Base-by-base conservation (phyloP, 169 alveolate species). In the Eimeria tenella region DNA sequence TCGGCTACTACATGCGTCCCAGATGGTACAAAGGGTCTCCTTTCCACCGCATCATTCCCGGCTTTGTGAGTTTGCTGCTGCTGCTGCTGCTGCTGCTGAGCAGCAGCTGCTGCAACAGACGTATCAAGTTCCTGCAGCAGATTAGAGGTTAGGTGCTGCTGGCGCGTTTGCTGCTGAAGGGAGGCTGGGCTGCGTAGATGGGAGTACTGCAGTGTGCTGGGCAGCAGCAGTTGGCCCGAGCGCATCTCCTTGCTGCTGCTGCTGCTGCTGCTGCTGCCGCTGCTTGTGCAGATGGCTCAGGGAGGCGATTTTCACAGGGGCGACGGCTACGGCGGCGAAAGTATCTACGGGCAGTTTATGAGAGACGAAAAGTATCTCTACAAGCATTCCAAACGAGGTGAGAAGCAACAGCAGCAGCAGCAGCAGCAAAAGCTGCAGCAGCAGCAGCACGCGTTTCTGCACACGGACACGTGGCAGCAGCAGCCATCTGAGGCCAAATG, bases 271-370 rank as follows among this genome's bases (percentile, higher is more conserved):
- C 50, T 42, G 86, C 15, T 13, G 62, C 42, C 1, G 77, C 77
- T 23, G 42, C 6, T 11, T 21, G 1, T 56, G 83, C 65, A 96
- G 98, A 96, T 97, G 98, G 96, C 97, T 94, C 98, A 97, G 94
- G 98, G 98, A 42, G 98, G 98, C 42, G 98, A 97, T 77, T 96
- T 96, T 94, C 97, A 97, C 95, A 96, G 97, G 75, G 98, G 97
- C 31, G 96, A 97, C 96, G 98, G 98, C 49, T 94, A 90, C 71
- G 98, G 98, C 15, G 98, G 99, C 11, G 98, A 96, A 68, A 94
- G 98, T 49, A 97, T 97, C 75, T 98, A 97, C 94, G 98, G 98
- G 15, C 98, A 97, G 91, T 96, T 96, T 91, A 95, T 97, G 93
- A 86, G 98, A 53, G 98, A 97, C 83, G 98, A 97, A 89, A 89